These are phyloP conservation scores for Suillus bovinus DNA, from an alignment of 768 basidiomycete genomes.

Conservation along the genomic window DNA sequence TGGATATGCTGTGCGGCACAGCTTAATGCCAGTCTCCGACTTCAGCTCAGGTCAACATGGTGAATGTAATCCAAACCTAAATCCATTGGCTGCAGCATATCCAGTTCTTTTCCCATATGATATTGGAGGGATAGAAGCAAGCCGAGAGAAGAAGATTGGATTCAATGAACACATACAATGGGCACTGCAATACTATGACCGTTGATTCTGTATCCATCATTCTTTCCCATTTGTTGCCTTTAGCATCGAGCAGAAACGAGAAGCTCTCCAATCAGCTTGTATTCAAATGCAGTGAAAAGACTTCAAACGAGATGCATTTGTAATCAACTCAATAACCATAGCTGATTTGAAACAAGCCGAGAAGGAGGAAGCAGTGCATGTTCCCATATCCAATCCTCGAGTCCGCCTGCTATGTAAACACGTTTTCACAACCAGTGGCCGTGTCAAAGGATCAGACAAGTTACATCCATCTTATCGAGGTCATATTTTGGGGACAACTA, in stretches of 20 bases:
- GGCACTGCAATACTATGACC: slow-evolving; percentile 31
- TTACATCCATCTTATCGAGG: slow-evolving; percentile 12
- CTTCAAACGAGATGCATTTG: slow-evolving; percentile 22
- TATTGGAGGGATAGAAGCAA: slow-evolving; percentile 33
- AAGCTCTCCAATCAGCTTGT: slow-evolving; percentile 27
- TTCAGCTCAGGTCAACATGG: background rate
- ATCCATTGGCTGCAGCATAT: background rate
- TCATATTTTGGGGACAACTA: background rate
- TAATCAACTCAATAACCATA: slow-evolving; percentile 27
- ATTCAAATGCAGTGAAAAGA: slow-evolving; percentile 33
- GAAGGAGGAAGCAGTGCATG: slow-evolving; percentile 32
- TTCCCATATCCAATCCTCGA: slow-evolving; percentile 26
- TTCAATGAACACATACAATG: slow-evolving; percentile 33
- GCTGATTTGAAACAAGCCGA: slow-evolving; percentile 33
- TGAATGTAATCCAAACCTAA: background rate
- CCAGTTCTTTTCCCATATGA: slow-evolving; percentile 34
- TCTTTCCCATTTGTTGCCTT: slow-evolving; percentile 35
- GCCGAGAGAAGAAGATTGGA: slow-evolving; percentile 15
- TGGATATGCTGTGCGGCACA: background rate
- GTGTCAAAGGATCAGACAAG: slow-evolving; percentile 37
- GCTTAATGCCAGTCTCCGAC: background rate
- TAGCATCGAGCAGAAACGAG: slow-evolving; percentile 29
- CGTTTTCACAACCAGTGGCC: slow-evolving; percentile 22
- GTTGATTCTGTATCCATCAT: slow-evolving; percentile 30
- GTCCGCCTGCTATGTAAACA: slow-evolving; percentile 27